These are phyloP conservation scores for Hypoxylon sp. DNA, from an alignment of 2,329 filamentous ascomycete species.

Conservation along the genomic window DNA sequence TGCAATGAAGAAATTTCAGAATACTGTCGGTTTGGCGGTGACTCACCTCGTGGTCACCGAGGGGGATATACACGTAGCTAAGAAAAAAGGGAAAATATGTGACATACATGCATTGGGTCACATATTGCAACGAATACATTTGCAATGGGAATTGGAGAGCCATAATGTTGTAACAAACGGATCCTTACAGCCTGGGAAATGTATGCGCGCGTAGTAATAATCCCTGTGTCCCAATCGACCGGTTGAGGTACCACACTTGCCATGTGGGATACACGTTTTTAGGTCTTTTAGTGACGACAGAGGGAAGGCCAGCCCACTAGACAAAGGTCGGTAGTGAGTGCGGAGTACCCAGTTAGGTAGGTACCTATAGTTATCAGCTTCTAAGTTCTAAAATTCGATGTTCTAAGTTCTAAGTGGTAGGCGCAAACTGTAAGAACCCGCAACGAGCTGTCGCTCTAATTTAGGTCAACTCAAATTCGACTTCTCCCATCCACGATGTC, in stretches of 20 bases:
- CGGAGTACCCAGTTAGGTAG: background rate
- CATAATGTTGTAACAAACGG: background rate
- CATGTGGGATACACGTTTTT: slow-evolving; percentile 15
- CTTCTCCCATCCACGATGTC: slow-evolving; percentile 4
- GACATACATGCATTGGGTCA: background rate
- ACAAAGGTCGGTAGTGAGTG: background rate
- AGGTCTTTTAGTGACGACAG: background rate
- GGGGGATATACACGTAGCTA: background rate
- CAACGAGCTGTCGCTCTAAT: background rate
- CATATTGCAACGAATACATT: background rate
- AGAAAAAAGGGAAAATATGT: background rate
- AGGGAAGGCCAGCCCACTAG: slow-evolving; percentile 8
- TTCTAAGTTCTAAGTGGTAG: background rate
- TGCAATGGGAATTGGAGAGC: background rate
- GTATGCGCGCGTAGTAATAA: background rate
- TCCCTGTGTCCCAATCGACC: slow-evolving; percentile 1
- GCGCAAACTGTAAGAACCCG: slow-evolving; percentile 9
- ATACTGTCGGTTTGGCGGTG: background rate
- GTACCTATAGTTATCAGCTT: too few relatives aligned
- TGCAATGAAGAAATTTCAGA: background rate
- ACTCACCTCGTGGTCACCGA: slow-evolving; percentile 5
- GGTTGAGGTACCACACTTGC: slow-evolving; percentile 8
- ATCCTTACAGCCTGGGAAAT: background rate
- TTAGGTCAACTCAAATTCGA: slow-evolving; percentile 21
- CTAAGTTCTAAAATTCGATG: too few relatives aligned